Percentiles rank a stretch among this genome's conserved stretches.
Evolutionary conservation across 2,329 filamentous ascomycete genomes (phyloP).

Genomic region (Alternaria alternata): DNA sequence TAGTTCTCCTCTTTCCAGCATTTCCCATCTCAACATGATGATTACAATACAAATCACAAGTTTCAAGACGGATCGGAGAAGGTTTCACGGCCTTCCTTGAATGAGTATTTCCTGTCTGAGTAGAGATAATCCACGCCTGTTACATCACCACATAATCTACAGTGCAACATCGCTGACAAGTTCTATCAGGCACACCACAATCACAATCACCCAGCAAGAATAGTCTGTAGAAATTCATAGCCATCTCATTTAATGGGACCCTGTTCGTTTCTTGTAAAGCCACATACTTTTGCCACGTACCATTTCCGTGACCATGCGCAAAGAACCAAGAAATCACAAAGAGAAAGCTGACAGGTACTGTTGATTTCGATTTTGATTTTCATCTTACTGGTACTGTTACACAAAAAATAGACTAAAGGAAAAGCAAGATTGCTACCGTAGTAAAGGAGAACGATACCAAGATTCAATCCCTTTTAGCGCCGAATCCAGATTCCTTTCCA

Average conservation of each 20-base stretch:
- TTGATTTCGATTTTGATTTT: neutral
- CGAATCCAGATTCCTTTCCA: slow-evolving; percentile 3
- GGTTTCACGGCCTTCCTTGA: slow-evolving; percentile 42
- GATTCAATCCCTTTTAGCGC: slow-evolving; percentile 12
- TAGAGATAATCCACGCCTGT: neutral
- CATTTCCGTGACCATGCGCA: neutral
- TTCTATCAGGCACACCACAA: neutral
- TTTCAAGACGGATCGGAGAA: slow-evolving; percentile 51
- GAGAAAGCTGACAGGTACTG: neutral
- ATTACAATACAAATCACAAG: slow-evolving; percentile 34
- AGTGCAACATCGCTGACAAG: neutral
- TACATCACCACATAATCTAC: neutral
- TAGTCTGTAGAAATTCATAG: neutral
- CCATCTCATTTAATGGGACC: neutral
- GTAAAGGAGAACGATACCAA: neutral
- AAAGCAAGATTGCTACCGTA: neutral
- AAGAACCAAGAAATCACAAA: neutral
- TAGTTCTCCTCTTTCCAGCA: no score
- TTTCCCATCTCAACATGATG: slow-evolving; percentile 31
- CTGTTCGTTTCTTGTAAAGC: neutral
- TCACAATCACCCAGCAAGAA: neutral
- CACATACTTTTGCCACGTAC: neutral
- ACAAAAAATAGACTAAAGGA: neutral
- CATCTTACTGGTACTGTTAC: neutral
- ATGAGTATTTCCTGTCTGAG: slow-evolving; percentile 15